Evolutionary conservation across 805 yeast genomes (phyloP).

Genomic region (Candida montana): DNA sequence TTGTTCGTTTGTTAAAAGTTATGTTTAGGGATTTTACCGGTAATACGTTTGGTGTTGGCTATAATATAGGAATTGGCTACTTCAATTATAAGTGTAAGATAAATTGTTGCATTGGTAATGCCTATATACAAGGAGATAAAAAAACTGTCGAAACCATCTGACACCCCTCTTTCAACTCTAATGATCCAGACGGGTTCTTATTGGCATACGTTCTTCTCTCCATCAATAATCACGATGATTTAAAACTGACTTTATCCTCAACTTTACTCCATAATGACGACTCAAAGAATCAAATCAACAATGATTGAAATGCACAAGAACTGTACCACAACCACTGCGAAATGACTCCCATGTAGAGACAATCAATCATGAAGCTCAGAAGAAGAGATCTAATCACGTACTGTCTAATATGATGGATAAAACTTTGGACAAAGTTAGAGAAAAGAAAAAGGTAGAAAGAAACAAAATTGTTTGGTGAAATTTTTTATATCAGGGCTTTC

Average conservation of each 20-base stretch:
- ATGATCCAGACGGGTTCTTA: conserved; percentile 25
- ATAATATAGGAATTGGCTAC: too few relatives aligned
- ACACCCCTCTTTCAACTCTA: conserved; percentile 27
- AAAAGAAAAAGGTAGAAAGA: conserved; percentile 14
- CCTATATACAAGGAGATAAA: neutral
- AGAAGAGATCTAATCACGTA: conserved; percentile 35
- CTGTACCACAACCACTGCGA: conserved; percentile 7
- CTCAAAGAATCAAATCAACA: conserved; percentile 4
- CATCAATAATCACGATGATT: conserved; percentile 21
- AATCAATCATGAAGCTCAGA: neutral
- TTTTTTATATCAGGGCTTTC: conserved; percentile 2
- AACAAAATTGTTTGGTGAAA: neutral
- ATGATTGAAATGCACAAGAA: conserved; percentile 5
- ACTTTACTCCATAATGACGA: neutral
- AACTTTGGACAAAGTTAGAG: conserved; percentile 60
- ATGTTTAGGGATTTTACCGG: too few relatives aligned
- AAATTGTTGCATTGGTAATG: neutral
- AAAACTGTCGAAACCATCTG: conserved; percentile 25
- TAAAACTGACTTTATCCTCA: conserved; percentile 9
- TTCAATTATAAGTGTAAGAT: too few relatives aligned
- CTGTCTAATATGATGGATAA: conserved; percentile 65
- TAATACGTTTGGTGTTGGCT: too few relatives aligned
- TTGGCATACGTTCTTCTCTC: conserved; percentile 18
- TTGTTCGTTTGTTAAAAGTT: too few relatives aligned
- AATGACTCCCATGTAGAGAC: conserved; percentile 2